Evolutionary conservation across 768 basidiomycete genomes (phyloP), one percentile per base, ranked within the genome.

Genomic region (Heimioporus sp.): DNA sequence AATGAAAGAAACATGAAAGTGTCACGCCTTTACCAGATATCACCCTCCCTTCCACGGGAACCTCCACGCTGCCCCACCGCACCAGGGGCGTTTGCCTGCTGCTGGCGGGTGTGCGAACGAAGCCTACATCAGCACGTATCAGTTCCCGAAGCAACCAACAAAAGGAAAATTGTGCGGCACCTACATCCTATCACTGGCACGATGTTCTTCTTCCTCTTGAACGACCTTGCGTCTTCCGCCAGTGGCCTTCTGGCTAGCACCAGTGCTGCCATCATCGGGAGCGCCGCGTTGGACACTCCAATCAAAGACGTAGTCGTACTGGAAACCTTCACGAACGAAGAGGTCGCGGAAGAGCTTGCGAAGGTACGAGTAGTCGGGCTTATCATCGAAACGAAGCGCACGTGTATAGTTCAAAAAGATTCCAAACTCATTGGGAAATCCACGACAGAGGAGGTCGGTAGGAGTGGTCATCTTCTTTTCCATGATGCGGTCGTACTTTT

Each of bases 391-490:
- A 65, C 96, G 92, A 53, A 99, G 88, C 39, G 96, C 95, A 51
- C 97, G 92, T 55, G 95, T 96, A 76, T 98, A 99, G 78, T 98
- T 99, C 65, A 99, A 77, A 82, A 98, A 98, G 62, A 98, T 97
- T 38, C 94, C 96, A 59, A 98, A 97, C 76, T 99, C 97, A 77
- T 94, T 95, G 55, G 97, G 96, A 83, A 97, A 98, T n/a, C 92
- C 94, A 60, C 96, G 94, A 78, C 96, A 98, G 28, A 99, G 85
- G 52, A 96, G 79, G 69, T 98, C 94, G 46, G 92, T 95, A 13
- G 94, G 92, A 0, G 94, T 97, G 35, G 97, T 98, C 94, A 99
- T 98, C 85, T 99, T 99, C 85, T 99, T 99, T 77, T 99, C 97
- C 97, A 99, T 99, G 77, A 99, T 99, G 54, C 97, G 88, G 74